A percentile compares a stretch with the other conserved stretches of the same genome.
phyloP scores from a whole-genome alignment of 495 filamentous ascomycete species.

The Trichoderma gamsii region DNA sequence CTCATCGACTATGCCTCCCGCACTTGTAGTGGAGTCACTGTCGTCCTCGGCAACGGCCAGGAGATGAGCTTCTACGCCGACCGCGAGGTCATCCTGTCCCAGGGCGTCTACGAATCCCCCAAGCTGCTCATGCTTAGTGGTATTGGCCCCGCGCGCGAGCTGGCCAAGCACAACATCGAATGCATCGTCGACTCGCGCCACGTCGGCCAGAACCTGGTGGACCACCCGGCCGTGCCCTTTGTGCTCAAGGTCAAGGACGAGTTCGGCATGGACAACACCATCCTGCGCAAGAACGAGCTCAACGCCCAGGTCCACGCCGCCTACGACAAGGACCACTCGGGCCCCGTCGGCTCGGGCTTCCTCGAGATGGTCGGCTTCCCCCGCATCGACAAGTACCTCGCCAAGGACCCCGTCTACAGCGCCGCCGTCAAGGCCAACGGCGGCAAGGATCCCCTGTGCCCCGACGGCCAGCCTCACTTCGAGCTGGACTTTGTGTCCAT shows the following conservation, averaged over 20 bases:
- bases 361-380: slow-evolving; percentile 53
- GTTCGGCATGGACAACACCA: slow-evolving; percentile 45
- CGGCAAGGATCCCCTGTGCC: slow-evolving; percentile 52
- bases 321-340: slow-evolving; percentile 45
- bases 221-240: slow-evolving; percentile 27
- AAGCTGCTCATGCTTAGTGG: slow-evolving; percentile 55
- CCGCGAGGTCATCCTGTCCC: slow-evolving; percentile 54
- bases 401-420: slow-evolving; percentile 43
- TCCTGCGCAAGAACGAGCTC: slow-evolving; percentile 43
- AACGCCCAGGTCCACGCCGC: slow-evolving; percentile 38
- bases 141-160: slow-evolving; percentile 43
- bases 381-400: slow-evolving; percentile 48
- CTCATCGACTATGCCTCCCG: slow-evolving; percentile 38
- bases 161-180: slow-evolving; percentile 40
- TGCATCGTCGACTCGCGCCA: slow-evolving; percentile 46
- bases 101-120: slow-evolving; percentile 51
- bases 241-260: slow-evolving; percentile 53
- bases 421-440: slow-evolving; percentile 46
- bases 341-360: slow-evolving; percentile 46
- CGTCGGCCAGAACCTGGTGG: slow-evolving; percentile 56
- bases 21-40: slow-evolving; percentile 18
- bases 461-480: slow-evolving; percentile 55
- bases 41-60: not conserved
- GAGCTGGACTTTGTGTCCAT: slow-evolving; percentile 60
- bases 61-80: slow-evolving; percentile 30